These are phyloP conservation scores for Echria macrotheca DNA, from an alignment of 495 filamentous ascomycete species.

Conservation along the genomic window DNA sequence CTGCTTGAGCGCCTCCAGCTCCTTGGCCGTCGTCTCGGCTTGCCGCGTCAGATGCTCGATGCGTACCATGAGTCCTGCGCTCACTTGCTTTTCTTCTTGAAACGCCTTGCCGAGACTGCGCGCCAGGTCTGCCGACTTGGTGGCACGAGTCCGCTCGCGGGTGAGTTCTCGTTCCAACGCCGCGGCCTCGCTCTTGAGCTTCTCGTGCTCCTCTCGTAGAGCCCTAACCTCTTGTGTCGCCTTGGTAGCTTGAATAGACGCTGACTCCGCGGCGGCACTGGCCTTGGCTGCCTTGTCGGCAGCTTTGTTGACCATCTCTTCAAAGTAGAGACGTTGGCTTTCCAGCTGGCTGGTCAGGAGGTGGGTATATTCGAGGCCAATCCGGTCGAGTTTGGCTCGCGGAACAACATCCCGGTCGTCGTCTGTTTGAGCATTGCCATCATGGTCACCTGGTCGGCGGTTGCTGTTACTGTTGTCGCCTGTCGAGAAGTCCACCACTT, in stretches of 20 bases:
- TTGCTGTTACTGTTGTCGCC: slow-evolving; percentile 15
- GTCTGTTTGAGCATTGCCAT: background rate
- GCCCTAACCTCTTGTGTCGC: slow-evolving; percentile 44
- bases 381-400: slow-evolving; percentile 83
- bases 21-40: slow-evolving; percentile 46
- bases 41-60: slow-evolving; percentile 63
- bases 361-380: slow-evolving; percentile 90
- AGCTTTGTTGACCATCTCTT: slow-evolving; percentile 85
- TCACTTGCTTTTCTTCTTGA: slow-evolving; percentile 84
- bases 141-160: slow-evolving; percentile 60
- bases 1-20: slow-evolving; percentile 49
- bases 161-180: slow-evolving; percentile 63
- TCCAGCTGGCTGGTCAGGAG: slow-evolving; percentile 89
- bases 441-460: background rate
- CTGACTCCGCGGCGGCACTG: slow-evolving; percentile 57
- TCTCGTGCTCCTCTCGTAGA: slow-evolving; percentile 51
- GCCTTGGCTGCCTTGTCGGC: slow-evolving; percentile 85
- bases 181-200: slow-evolving; percentile 53
- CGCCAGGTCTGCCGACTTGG: slow-evolving; percentile 69
- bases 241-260: slow-evolving; percentile 47
- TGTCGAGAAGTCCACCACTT: slow-evolving; percentile 75
- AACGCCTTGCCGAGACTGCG: slow-evolving; percentile 69
- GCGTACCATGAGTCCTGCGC: slow-evolving; percentile 67
- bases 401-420: slow-evolving; percentile 68
- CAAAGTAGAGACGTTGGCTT: slow-evolving; percentile 86